These are phyloP conservation scores for Blastocystis sp. DNA, from an alignment of 352 stramenopile genomes.

Conservation along the genomic window DNA sequence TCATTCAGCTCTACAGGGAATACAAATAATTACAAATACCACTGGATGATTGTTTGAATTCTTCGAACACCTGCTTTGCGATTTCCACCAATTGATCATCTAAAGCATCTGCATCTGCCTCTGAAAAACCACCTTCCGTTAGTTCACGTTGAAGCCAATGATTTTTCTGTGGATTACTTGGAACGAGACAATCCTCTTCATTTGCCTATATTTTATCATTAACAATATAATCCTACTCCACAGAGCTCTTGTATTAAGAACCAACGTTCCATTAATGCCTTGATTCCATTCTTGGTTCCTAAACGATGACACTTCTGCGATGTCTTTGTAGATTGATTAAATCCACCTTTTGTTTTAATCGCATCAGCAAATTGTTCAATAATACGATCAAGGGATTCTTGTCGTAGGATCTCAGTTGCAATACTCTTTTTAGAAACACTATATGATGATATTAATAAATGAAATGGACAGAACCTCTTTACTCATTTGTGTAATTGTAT, in stretches of 20 bases:
- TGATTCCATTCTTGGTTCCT: conserved; percentile 10
- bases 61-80: neutral
- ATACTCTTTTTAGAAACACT: neutral
- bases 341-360: neutral
- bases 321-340: conserved; percentile 3
- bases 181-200: neutral
- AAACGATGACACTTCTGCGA: neutral
- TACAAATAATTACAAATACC: neutral
- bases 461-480: neutral
- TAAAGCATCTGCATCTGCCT: neutral
- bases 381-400: neutral
- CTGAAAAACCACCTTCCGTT: neutral
- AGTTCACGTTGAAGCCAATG: conserved; percentile 11
- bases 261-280: conserved; percentile 13
- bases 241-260: conserved; percentile 1
- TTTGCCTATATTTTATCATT: neutral
- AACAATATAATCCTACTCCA: neutral
- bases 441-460: neutral
- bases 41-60: neutral
- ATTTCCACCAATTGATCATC: neutral
- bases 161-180: neutral
- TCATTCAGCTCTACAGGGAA: neutral
- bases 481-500: no score
- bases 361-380: neutral
- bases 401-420: neutral